Evolutionary conservation across 1,139 yeast species (phyloP).

Genomic region (Saccharomycopsis phalli): DNA sequence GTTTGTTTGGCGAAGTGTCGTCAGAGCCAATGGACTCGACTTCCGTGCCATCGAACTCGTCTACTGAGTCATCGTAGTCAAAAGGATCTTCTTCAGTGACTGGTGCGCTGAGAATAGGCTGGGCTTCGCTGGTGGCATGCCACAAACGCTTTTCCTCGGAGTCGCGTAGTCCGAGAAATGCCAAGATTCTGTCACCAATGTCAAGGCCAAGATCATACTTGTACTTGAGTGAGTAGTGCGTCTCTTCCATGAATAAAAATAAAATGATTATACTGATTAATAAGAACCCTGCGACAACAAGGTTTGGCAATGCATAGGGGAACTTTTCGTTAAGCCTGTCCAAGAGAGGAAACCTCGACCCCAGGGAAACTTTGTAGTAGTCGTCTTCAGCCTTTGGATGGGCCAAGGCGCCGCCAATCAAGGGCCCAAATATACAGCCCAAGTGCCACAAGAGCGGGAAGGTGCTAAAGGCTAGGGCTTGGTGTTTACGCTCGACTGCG

Average conservation of each 20-base stretch:
- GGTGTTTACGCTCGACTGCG: conserved; percentile 43
- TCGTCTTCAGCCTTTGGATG: conserved; percentile 27
- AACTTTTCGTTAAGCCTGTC: conserved; percentile 28
- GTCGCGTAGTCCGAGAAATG: conserved; percentile 28
- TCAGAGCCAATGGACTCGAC: not conserved
- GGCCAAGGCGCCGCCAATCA: conserved; percentile 40
- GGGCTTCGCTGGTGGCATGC: conserved; percentile 20
- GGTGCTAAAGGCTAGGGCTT: conserved; percentile 48
- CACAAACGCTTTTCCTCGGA: conserved; percentile 32
- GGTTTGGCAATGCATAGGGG: conserved; percentile 56
- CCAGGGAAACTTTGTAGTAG: conserved; percentile 1
- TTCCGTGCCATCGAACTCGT: conserved; percentile 5
- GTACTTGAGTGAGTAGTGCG: conserved; percentile 38
- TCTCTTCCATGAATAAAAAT: conserved; percentile 54
- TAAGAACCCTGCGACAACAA: conserved; percentile 41
- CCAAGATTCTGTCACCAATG: conserved; percentile 39
- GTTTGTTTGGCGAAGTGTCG: not conserved
- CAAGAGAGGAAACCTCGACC: not conserved
- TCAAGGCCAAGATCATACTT: conserved; percentile 44
- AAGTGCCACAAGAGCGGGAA: conserved; percentile 53
- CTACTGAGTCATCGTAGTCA: conserved; percentile 11
- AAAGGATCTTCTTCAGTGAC: conserved; percentile 13
- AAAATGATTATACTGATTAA: conserved; percentile 32
- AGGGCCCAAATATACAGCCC: conserved; percentile 52
- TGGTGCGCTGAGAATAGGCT: conserved; percentile 6